Evolutionary conservation across 768 basidiomycete genomes (phyloP).

Genomic region (Hemileccinum impolitum): DNA sequence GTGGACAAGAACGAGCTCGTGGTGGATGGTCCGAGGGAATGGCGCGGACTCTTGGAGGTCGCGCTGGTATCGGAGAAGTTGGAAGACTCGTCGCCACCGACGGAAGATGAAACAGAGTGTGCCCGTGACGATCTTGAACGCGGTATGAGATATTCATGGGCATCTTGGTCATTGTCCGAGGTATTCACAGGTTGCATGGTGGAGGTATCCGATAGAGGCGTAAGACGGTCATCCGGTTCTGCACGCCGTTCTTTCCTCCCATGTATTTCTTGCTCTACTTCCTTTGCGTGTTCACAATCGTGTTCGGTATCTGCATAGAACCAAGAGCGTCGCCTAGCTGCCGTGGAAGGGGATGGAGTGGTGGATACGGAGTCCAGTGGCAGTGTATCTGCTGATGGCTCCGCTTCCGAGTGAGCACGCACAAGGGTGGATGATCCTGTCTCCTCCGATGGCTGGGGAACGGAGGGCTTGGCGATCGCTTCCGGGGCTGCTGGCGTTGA

Average conservation of each 20-base stretch:
- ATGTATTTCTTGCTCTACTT: slow-evolving; percentile 23
- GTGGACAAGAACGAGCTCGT: slow-evolving; percentile 69
- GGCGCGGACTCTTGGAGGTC: slow-evolving; percentile 36
- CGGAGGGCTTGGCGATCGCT: neutral
- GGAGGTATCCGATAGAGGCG: slow-evolving; percentile 6
- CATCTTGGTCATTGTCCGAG: slow-evolving; percentile 22
- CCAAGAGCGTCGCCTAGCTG: slow-evolving; percentile 52
- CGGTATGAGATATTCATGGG: slow-evolving; percentile 20
- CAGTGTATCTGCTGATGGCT: slow-evolving; percentile 20
- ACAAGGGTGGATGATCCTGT: slow-evolving; percentile 9
- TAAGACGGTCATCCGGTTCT: slow-evolving; percentile 36
- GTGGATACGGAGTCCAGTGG: slow-evolving; percentile 22
- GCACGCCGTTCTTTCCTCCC: slow-evolving; percentile 27
- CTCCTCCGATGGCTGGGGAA: slow-evolving; percentile 34
- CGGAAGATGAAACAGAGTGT: slow-evolving; percentile 34
- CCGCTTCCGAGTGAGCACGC: slow-evolving; percentile 28
- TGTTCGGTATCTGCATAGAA: slow-evolving; percentile 46
- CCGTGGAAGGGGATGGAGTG: slow-evolving; percentile 24
- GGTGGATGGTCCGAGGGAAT: slow-evolving; percentile 38
- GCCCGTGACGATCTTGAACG: slow-evolving; percentile 39
- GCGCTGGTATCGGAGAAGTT: slow-evolving; percentile 33
- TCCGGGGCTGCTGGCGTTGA: slow-evolving; percentile 6
- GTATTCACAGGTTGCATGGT: slow-evolving; percentile 4
- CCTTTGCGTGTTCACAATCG: slow-evolving; percentile 16
- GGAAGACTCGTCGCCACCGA: slow-evolving; percentile 24